Conservation (phyloP, 2,329 filamentous ascomycete species). For the Fusarium sp. region DNA sequence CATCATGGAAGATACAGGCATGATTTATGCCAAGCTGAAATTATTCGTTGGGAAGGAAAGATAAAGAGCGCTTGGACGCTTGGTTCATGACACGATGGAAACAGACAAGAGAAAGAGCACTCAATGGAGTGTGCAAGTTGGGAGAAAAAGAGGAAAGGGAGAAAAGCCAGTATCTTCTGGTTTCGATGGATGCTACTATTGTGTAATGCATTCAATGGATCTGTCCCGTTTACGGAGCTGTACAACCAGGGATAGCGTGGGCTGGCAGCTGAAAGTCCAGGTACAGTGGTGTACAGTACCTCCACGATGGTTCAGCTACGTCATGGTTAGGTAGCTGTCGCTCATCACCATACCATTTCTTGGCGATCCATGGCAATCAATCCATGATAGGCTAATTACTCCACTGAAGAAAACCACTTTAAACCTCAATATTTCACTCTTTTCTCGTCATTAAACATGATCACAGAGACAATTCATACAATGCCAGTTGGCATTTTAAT, state of each 20-base stretch:
- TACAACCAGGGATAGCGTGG: slow-evolving; percentile 18
- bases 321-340: slow-evolving; percentile 28
- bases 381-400: slow-evolving; percentile 32
- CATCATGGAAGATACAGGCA: slow-evolving; percentile 43
- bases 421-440: slow-evolving; percentile 3
- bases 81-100: slow-evolving; percentile 28
- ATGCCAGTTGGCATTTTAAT: neutral
- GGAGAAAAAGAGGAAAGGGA: slow-evolving; percentile 1
- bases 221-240: slow-evolving; percentile 34
- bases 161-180: neutral
- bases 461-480: neutral
- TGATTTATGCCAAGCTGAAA: slow-evolving; percentile 19
- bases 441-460: slow-evolving; percentile 10
- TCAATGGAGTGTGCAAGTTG: slow-evolving; percentile 22
- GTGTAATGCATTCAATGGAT: slow-evolving; percentile 32
- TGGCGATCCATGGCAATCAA: slow-evolving; percentile 35
- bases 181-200: slow-evolving; percentile 11
- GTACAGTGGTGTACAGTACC: neutral
- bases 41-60: slow-evolving; percentile 15
- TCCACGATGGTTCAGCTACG: slow-evolving; percentile 22
- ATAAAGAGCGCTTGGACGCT: slow-evolving; percentile 7
- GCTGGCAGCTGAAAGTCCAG: slow-evolving; percentile 5
- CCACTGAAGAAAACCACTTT: slow-evolving; percentile 22
- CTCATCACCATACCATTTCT: slow-evolving; percentile 29
- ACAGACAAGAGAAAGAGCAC: slow-evolving; percentile 5